Evolutionary conservation across 805 yeast species (phyloP).

Genomic region (Wickerhamomyces alni): DNA sequence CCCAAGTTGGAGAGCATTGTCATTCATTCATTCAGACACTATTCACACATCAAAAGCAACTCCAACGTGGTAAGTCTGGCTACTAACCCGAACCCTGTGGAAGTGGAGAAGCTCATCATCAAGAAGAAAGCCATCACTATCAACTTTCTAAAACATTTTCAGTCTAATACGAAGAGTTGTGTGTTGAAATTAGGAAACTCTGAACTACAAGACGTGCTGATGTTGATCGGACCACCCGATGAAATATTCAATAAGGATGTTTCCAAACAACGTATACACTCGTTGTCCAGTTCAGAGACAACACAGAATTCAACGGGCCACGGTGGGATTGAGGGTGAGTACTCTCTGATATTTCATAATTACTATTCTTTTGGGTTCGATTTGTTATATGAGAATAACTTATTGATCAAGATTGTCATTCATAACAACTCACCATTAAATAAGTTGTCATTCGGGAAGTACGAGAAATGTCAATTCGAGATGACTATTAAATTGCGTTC

Average conservation of each 20-base stretch:
- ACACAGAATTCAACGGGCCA: not conserved
- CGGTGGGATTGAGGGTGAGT: not conserved
- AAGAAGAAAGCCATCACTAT: slow-evolving; percentile 4
- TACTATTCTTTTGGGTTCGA: slow-evolving; percentile 52
- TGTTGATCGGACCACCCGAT: slow-evolving; percentile 51
- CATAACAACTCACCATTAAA: slow-evolving; percentile 46
- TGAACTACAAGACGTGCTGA: slow-evolving; percentile 42
- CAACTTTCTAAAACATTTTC: slow-evolving; percentile 21
- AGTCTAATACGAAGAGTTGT: slow-evolving; percentile 11
- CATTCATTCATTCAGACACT: slow-evolving; percentile 11
- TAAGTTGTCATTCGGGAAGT: slow-evolving; percentile 46
- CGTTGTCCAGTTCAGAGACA: slow-evolving; percentile 1
- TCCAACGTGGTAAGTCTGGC: not conserved
- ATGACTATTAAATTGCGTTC: no score
- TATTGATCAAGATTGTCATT: slow-evolving; percentile 39
- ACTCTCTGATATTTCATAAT: slow-evolving; percentile 41
- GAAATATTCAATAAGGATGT: slow-evolving; percentile 42
- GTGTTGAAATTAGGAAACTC: slow-evolving; percentile 34
- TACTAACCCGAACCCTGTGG: slow-evolving; percentile 3
- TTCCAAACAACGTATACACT: slow-evolving; percentile 35
- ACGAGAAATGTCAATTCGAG: slow-evolving; percentile 42
- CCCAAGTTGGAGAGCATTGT: slow-evolving; percentile 8
- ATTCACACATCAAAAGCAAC: slow-evolving; percentile 22
- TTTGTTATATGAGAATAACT: slow-evolving; percentile 38
- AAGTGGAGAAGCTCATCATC: slow-evolving; percentile 8